Evolutionary conservation across 164 flowering plant genomes (phyloP).

Genomic region (Litsea cubeba): DNA sequence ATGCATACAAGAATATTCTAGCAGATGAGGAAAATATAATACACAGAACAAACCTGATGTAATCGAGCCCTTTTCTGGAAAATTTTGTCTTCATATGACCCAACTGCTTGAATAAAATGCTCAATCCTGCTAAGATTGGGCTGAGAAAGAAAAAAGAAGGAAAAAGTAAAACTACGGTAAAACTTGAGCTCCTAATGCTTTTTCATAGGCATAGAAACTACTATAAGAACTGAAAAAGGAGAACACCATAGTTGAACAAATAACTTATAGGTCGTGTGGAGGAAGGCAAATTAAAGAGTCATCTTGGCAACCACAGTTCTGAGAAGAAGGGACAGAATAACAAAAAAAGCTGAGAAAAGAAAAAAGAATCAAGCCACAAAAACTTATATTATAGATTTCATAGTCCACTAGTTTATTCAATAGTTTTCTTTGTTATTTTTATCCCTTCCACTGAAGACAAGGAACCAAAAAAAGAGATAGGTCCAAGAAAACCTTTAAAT

Average conservation of each 20-base stretch:
- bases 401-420: not conserved
- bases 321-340: not conserved
- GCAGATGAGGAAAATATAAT: not conserved
- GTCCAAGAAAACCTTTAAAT: not conserved
- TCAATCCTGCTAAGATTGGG: slow-evolving; percentile 75
- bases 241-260: no score
- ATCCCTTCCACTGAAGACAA: not conserved
- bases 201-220: not conserved
- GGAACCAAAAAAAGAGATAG: not conserved
- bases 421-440: no score
- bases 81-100: slow-evolving; percentile 86
- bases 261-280: no score
- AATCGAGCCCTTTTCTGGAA: slow-evolving; percentile 86
- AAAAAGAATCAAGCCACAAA: not conserved
- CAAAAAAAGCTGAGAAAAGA: not conserved
- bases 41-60: slow-evolving; percentile 54
- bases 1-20: not conserved
- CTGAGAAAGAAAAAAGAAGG: slow-evolving; percentile 30
- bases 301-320: not conserved
- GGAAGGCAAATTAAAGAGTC: no score
- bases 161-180: not conserved
- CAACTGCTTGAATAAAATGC: slow-evolving; percentile 91
- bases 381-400: not conserved
- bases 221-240: no score
- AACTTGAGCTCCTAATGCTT: not conserved